phyloP scores from a whole-genome alignment of 139 green algal genomes.

The Diplosphaera chodatii region DNA sequence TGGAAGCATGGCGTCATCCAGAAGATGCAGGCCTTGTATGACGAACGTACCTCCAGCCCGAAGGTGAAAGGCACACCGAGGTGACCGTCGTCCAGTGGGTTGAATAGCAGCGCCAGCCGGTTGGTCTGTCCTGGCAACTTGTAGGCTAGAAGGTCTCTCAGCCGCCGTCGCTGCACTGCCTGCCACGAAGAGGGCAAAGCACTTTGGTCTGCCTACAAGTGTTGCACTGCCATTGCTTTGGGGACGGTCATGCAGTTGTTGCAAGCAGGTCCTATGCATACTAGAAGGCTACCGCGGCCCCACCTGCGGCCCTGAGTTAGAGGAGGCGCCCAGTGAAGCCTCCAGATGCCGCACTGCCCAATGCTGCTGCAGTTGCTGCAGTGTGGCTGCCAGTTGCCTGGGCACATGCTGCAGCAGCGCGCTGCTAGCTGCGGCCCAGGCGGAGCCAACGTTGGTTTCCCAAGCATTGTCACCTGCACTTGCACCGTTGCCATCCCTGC shows the following conservation, averaged over 20 bases:
- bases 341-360: background rate
- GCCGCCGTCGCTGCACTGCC: background rate
- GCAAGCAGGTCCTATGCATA: no score
- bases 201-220: no score
- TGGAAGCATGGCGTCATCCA: no score
- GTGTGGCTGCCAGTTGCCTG: background rate
- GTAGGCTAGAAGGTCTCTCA: conserved; percentile 60
- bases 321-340: background rate
- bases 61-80: conserved; percentile 51
- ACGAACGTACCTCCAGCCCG: conserved; percentile 45
- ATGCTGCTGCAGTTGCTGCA: background rate
- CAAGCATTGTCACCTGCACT: no score
- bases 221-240: no score
- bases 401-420: background rate
- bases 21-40: no score
- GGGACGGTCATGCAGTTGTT: no score
- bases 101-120: conserved; percentile 67
- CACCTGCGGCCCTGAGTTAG: background rate
- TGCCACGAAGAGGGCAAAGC: background rate
- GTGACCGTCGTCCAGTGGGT: conserved; percentile 17
- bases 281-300: no score
- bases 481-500: no score
- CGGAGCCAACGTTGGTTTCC: background rate
- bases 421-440: background rate
- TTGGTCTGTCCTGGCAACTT: conserved; percentile 76